Evolutionary conservation across 1,284 basidiomycete species (phyloP).

Genomic region (Cryptococcus floricola): DNA sequence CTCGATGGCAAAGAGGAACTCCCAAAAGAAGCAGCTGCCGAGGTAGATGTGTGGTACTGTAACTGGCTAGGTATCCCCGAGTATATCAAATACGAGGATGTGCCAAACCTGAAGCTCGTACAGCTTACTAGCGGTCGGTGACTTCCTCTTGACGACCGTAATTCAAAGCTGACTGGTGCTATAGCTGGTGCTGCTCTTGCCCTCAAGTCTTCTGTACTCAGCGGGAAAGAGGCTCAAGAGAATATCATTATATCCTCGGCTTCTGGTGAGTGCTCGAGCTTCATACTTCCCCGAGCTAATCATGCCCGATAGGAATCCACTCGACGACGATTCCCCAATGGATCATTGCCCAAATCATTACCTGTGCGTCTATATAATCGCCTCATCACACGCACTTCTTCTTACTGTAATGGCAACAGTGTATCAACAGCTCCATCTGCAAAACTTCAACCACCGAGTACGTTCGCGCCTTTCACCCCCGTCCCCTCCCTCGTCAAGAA

Average conservation of each 20-base stretch:
- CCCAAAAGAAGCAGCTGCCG: conserved; percentile 17
- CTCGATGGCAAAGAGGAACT: conserved; percentile 16
- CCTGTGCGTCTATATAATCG: conserved; percentile 14
- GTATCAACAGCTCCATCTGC: conserved; percentile 10
- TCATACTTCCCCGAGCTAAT: background rate
- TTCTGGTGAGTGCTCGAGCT: conserved; percentile 19
- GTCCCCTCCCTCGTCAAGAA: background rate
- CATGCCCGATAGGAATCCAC: conserved; percentile 35
- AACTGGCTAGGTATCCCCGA: conserved; percentile 24
- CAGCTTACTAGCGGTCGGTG: conserved; percentile 38
- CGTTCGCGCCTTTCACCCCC: background rate
- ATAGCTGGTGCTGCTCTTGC: conserved; percentile 40
- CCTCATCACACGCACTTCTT: background rate
- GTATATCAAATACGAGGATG: conserved; percentile 16
- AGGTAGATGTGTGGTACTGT: conserved; percentile 34
- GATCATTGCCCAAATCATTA: conserved; percentile 37
- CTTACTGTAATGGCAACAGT: background rate
- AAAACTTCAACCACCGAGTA: conserved; percentile 12
- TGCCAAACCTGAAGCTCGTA: conserved; percentile 29
- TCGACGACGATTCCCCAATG: conserved; percentile 42
- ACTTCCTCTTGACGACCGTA: background rate
- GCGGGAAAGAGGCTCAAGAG: conserved; percentile 20
- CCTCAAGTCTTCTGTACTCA: conserved; percentile 22
- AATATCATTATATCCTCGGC: conserved; percentile 34
- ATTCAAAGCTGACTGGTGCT: background rate